Evolutionary conservation across 352 stramenopile species (phyloP).

Genomic region (Aphanomyces stellatus): DNA sequence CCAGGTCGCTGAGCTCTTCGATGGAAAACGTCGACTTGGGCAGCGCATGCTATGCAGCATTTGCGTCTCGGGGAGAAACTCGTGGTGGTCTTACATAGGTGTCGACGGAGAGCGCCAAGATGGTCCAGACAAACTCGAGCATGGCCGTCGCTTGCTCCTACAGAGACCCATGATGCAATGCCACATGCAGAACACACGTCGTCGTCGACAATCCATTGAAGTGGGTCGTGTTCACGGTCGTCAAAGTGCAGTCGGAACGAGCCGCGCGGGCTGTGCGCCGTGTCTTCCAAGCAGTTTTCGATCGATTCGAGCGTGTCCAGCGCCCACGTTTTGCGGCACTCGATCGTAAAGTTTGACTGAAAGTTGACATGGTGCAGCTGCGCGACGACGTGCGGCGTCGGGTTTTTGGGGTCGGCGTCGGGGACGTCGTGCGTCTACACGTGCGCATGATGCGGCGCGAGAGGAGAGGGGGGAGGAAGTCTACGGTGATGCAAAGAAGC

Average conservation of each 20-base stretch:
- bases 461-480: not conserved
- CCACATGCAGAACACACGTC: not conserved
- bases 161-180: not conserved
- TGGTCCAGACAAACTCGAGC: slow-evolving; percentile 65
- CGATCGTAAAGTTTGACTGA: slow-evolving; percentile 8
- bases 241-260: not conserved
- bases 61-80: slow-evolving; percentile 17
- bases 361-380: slow-evolving; percentile 12
- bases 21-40: slow-evolving; percentile 36
- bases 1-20: slow-evolving; percentile 49
- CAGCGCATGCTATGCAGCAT: slow-evolving; percentile 37
- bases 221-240: not conserved
- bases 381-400: not conserved
- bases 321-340: slow-evolving; percentile 10
- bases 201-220: slow-evolving; percentile 1
- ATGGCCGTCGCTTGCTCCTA: slow-evolving; percentile 30
- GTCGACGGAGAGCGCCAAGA: slow-evolving; percentile 47
- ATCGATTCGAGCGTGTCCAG: slow-evolving; percentile 8
- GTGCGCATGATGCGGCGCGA: not conserved
- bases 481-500: slow-evolving; percentile 6
- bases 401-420: not conserved
- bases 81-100: slow-evolving; percentile 34
- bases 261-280: slow-evolving; percentile 23
- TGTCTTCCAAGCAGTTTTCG: slow-evolving; percentile 47
- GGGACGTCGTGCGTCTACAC: slow-evolving; percentile 1